These are phyloP conservation scores for Aspergillus ruber DNA, from an alignment of 2,329 filamentous ascomycete genomes.

Conservation along the genomic window DNA sequence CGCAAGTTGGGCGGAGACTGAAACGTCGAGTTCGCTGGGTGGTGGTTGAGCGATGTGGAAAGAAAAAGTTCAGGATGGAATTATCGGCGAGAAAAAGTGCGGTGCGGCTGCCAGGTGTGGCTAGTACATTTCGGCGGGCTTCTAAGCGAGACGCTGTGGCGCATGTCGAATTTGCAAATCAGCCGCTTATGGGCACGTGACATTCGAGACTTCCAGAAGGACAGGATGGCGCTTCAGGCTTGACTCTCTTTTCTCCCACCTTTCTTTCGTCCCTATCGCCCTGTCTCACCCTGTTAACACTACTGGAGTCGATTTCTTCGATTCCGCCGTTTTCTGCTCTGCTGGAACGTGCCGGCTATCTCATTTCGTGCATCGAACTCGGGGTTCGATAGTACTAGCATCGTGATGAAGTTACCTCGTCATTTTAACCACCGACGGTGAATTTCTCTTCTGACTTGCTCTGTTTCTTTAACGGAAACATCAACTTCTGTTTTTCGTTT, in stretches of 20 bases:
- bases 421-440: slow-evolving; percentile 35
- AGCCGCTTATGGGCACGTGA: slow-evolving; percentile 17
- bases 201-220: slow-evolving; percentile 15
- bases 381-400: slow-evolving; percentile 19
- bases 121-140: slow-evolving; percentile 18
- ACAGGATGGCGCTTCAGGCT: slow-evolving; percentile 14
- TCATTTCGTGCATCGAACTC: slow-evolving; percentile 2
- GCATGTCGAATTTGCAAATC: slow-evolving; percentile 5
- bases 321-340: background rate
- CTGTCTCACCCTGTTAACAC: background rate
- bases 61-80: slow-evolving; percentile 23
- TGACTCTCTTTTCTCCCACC: slow-evolving; percentile 7
- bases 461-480: slow-evolving; percentile 2
- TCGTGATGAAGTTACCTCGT: slow-evolving; percentile 36
- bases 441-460: slow-evolving; percentile 16
- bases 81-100: slow-evolving; percentile 34
- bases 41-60: slow-evolving; percentile 21
- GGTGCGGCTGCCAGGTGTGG: slow-evolving; percentile 30
- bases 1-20: slow-evolving; percentile 97
- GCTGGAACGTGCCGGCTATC: background rate
- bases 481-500: background rate
- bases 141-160: slow-evolving; percentile 34
- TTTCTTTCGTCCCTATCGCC: slow-evolving; percentile 2
- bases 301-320: background rate
- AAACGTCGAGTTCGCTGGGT: slow-evolving; percentile 78